A percentile compares a stretch with the other conserved stretches of the same genome.
Conservation (phyloP, 306 rosid genomes). For the Oemleria cerasiformis region DNA sequence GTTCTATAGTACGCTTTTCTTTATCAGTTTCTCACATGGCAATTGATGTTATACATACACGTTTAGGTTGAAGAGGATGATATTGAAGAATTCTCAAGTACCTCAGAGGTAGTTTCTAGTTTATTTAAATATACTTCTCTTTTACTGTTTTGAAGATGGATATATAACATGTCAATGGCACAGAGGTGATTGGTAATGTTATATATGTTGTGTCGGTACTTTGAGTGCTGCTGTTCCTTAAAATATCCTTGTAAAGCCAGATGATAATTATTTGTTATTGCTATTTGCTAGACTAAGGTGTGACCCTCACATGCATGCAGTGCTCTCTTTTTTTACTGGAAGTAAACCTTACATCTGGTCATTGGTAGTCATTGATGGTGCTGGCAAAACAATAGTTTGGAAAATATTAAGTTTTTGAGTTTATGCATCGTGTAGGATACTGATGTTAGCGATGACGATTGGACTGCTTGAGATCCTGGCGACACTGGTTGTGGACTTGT, state of each 20-base stretch:
- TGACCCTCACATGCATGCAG: neutral
- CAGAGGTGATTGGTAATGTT: neutral
- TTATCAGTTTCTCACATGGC: neutral
- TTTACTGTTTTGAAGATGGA: neutral
- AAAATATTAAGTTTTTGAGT: neutral
- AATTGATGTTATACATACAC: neutral
- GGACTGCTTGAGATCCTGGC: slow-evolving; percentile 46
- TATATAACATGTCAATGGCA: neutral
- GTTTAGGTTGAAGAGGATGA: slow-evolving; percentile 41
- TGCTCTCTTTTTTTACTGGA: neutral
- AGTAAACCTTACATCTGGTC: neutral
- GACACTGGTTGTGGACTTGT: neutral
- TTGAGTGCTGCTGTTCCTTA: neutral
- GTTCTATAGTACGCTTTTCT: neutral
- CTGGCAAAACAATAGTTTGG: too few species aligned
- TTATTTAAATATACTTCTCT: neutral
- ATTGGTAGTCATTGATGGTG: neutral
- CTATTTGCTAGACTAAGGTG: neutral
- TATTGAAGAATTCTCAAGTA: slow-evolving; percentile 42
- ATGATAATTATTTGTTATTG: neutral
- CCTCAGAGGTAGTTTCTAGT: slow-evolving; percentile 31
- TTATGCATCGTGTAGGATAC: slow-evolving; percentile 36
- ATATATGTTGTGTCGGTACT: neutral
- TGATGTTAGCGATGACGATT: slow-evolving; percentile 64
- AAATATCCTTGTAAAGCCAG: neutral